These are phyloP conservation scores for Fusarium zealandicum DNA, from an alignment of 2,329 filamentous ascomycete species.

Conservation along the genomic window DNA sequence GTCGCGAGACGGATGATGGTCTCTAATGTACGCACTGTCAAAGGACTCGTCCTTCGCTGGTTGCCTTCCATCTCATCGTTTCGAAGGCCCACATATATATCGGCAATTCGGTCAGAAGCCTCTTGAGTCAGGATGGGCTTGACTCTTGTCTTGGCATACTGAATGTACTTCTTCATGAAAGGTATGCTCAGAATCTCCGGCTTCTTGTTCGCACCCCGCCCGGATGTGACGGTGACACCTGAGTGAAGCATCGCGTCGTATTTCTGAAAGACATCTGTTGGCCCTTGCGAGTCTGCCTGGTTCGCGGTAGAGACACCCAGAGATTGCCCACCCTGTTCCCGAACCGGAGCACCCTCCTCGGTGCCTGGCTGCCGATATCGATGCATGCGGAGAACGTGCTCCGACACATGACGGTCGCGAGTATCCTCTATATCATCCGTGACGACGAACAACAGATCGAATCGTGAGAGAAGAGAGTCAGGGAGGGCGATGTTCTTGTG, in stretches of 20 bases:
- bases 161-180: constrained; percentile 99
- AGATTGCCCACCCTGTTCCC: constrained; percentile 83
- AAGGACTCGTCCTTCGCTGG: constrained; percentile 88
- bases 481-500: constrained; percentile 98
- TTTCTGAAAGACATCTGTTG: constrained; percentile 93
- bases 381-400: constrained; percentile 98
- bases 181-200: constrained; percentile 92
- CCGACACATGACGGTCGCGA: constrained; percentile 87
- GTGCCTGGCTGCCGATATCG: constrained; percentile 90
- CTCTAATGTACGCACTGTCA: constrained; percentile 96
- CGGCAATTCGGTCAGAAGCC: constrained; percentile 88
- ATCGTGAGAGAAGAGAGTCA: constrained; percentile 95
- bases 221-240: constrained; percentile 79
- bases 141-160: constrained; percentile 92
- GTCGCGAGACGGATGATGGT: constrained; percentile 98
- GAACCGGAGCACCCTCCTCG: constrained; percentile 92
- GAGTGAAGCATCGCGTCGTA: constrained; percentile 96
- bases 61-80: constrained; percentile 97
- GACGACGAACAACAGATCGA: constrained; percentile 96
- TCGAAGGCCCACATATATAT: constrained; percentile 88
- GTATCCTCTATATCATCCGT: constrained; percentile 98
- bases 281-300: constrained; percentile 73
- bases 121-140: constrained; percentile 91
- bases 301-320: constrained; percentile 87
- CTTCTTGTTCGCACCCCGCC: constrained; percentile 76